phyloP scores from a whole-genome alignment of 495 filamentous ascomycete species.

The Neurospora sp. region DNA sequence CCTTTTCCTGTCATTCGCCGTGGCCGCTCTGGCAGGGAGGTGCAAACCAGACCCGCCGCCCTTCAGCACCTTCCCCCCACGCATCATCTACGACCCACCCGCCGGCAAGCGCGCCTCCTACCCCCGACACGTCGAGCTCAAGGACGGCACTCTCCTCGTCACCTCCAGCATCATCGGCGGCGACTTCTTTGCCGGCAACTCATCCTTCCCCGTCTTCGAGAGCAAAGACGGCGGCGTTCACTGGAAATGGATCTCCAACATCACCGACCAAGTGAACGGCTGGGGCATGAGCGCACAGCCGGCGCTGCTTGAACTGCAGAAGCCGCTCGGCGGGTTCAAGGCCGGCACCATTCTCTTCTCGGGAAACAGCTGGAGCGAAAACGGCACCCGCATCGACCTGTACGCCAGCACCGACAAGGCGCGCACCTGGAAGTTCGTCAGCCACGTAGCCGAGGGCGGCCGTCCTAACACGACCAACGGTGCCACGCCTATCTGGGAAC shows the following conservation, averaged over 20 bases:
- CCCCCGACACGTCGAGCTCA: slow-evolving; percentile 40
- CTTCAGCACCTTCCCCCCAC: slow-evolving; percentile 18
- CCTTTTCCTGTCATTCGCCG: not conserved
- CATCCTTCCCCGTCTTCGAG: slow-evolving; percentile 57
- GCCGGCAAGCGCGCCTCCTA: slow-evolving; percentile 34
- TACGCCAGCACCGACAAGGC: slow-evolving; percentile 53
- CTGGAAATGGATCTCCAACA: slow-evolving; percentile 51
- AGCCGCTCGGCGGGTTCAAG: slow-evolving; percentile 43
- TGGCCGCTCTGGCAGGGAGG: not conserved
- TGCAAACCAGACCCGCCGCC: slow-evolving; percentile 1
- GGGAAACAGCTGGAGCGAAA: slow-evolving; percentile 49
- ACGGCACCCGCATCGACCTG: slow-evolving; percentile 53
- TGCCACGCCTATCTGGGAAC: slow-evolving; percentile 61
- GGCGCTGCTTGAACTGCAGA: slow-evolving; percentile 50
- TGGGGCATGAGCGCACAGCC: slow-evolving; percentile 61
- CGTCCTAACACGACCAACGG: slow-evolving; percentile 51
- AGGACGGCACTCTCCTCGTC: slow-evolving; percentile 43
- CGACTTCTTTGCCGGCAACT: slow-evolving; percentile 47
- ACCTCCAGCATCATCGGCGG: slow-evolving; percentile 59
- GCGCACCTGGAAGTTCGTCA: slow-evolving; percentile 55
- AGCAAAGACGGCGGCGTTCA: slow-evolving; percentile 50
- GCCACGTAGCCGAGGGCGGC: slow-evolving; percentile 54
- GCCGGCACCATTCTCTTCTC: slow-evolving; percentile 52
- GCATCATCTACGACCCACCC: slow-evolving; percentile 35
- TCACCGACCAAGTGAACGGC: slow-evolving; percentile 53